These are phyloP conservation scores for Termitomyces sp. DNA, from an alignment of 768 basidiomycete genomes.

Conservation along the genomic window DNA sequence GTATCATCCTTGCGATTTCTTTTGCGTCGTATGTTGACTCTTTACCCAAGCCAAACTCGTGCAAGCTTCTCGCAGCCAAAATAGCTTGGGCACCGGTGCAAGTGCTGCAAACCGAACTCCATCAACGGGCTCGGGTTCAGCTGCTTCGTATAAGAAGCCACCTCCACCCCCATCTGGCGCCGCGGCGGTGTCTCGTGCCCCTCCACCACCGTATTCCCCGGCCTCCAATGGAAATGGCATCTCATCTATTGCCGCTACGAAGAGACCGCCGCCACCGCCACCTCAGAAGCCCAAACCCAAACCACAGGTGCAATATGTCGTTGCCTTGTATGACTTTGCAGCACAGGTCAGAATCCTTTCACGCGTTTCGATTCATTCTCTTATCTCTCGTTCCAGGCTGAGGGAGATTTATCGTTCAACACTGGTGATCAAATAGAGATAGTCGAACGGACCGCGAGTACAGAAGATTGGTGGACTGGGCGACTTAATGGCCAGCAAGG, in stretches of 20 bases:
- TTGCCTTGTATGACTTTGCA: conserved; percentile 92
- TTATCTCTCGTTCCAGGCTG: conserved; percentile 50
- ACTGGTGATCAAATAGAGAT: conserved; percentile 91
- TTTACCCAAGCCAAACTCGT: conserved; percentile 62
- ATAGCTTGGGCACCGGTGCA: conserved; percentile 32
- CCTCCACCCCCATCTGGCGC: conserved; percentile 55
- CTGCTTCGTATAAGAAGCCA: conserved; percentile 42
- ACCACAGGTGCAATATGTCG: conserved; percentile 69
- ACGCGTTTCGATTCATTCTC: background rate
- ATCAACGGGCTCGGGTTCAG: conserved; percentile 33
- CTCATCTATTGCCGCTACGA: conserved; percentile 45
- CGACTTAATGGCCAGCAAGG: conserved; percentile 78
- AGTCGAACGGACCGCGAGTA: conserved; percentile 73
- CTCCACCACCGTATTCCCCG: conserved; percentile 50
- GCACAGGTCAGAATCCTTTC: conserved; percentile 61
- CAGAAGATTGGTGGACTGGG: conserved; percentile 99
- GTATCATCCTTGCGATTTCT: conserved; percentile 26
- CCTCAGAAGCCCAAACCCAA: conserved; percentile 89
- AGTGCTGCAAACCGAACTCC: conserved; percentile 30
- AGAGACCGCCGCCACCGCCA: conserved; percentile 90
- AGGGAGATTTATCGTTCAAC: conserved; percentile 88
- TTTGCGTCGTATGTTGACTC: background rate
- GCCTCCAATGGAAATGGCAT: conserved; percentile 22
- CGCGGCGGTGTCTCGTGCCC: conserved; percentile 24
- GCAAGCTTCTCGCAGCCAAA: conserved; percentile 44